Percentiles rank a stretch among this genome's conserved stretches.
Evolutionary conservation across 441 rosid species (phyloP).

Genomic region (Pelargonium citronellum): DNA sequence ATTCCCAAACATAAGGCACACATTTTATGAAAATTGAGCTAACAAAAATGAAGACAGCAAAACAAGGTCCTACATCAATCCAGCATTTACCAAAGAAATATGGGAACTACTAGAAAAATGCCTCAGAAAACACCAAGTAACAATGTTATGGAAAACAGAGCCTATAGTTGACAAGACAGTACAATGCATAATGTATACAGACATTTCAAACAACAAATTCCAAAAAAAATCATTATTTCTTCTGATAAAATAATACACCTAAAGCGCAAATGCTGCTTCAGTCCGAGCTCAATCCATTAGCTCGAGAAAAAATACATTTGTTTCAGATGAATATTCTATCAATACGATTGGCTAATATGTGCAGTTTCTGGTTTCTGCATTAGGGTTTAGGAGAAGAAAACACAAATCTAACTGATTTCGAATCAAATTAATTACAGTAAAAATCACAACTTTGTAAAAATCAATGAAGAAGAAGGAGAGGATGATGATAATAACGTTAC

Average conservation of each 20-base stretch:
- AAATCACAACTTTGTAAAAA: not conserved
- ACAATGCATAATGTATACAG: not conserved
- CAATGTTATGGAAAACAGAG: no score
- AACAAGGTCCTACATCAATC: not conserved
- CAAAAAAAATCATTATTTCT: not conserved
- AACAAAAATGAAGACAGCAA: not conserved
- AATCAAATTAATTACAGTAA: not conserved
- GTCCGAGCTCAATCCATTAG: not conserved
- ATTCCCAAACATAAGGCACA: conserved; percentile 16
- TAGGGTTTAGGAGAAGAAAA: not conserved
- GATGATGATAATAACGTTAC: not conserved
- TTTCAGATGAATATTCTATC: not conserved
- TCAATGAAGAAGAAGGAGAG: not conserved
- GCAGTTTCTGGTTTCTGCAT: not conserved
- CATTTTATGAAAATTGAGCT: not conserved
- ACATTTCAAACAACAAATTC: not conserved
- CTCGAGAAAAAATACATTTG: not conserved
- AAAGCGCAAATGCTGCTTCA: not conserved
- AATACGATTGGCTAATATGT: not conserved
- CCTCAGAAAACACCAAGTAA: not conserved
- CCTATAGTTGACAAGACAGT: not conserved
- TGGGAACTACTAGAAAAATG: not conserved
- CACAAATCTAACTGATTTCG: not conserved
- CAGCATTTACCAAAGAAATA: not conserved
- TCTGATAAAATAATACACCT: not conserved